Base-by-base conservation (phyloP, 1,284 basidiomycete genomes). In the Trichosporon inkin region DNA sequence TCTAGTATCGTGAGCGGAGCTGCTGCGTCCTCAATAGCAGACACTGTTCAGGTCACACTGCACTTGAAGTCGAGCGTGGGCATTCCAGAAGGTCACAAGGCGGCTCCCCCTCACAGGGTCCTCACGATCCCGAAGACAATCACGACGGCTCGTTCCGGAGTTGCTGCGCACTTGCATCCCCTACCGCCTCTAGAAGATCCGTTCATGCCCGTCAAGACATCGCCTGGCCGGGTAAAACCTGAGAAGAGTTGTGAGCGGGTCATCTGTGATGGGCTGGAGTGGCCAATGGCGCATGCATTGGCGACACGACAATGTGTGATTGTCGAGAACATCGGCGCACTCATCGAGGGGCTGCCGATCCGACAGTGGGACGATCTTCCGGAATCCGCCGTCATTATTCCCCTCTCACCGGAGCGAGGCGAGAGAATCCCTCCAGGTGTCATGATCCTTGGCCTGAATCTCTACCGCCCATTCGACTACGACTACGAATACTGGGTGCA, bases 361-460 rank as follows among this genome's bases (percentile, higher is more conserved):
- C 65, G 75, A 10, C 72, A 71, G 5, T 80, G 78, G 78, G 74
- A 73, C 14, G 65, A 71, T 19, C 64, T 77, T 6, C 73, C 78
- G 0, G 62, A 68, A 24, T 13, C 35, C 6, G 62, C 62, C 3
- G 20, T 63, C 8, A 49, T 60, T 16, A 17, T 63, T 7, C 62
- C 62, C 6, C 51, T 63, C 32, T 38, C 17, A 5, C 24, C 34
- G 24, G 58, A 60, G 17, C 13, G 40, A 1, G 10, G 37, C 32
- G 38, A 32, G 67, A 17, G 16, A 22, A 67, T 65, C 17, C 77
- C 79, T 0, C 67, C 68, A n/a, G 73, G 70, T 0, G 73, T 80
- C n/a, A 51, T 80, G 36, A 71, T 80, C 44, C 62, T 81, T n/a
- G 79, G 80, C 16, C 68, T 79, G 38, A 79, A 79, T 63, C 54